Evolutionary conservation across 2,329 filamentous ascomycete species (phyloP).

Genomic region (Coniochaeta sp.): DNA sequence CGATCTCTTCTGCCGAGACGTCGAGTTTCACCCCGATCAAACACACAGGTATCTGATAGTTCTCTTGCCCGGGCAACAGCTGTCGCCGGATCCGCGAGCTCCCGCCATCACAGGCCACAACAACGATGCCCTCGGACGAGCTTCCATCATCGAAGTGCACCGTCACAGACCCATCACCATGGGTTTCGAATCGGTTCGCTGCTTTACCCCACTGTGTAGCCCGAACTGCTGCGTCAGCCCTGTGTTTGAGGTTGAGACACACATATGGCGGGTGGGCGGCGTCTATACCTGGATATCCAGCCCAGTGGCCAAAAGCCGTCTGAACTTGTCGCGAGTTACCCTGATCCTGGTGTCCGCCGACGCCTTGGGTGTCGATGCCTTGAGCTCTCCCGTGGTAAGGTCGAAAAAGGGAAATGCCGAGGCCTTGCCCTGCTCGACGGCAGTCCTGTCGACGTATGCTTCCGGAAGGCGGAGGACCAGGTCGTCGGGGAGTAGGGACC

Average conservation of each 20-base stretch:
- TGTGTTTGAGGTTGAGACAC: neutral
- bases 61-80: conserved; percentile 26
- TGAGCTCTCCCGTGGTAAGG: conserved; percentile 38
- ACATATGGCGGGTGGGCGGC: neutral
- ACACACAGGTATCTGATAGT: conserved; percentile 36
- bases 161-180: conserved; percentile 23
- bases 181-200: conserved; percentile 22
- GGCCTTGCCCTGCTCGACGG: conserved; percentile 36
- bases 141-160: conserved; percentile 40
- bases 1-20: conserved; percentile 31
- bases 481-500: conserved; percentile 39
- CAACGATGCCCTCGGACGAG: conserved; percentile 29
- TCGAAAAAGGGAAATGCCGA: conserved; percentile 50
- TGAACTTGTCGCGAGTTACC: conserved; percentile 37
- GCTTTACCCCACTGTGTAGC: conserved; percentile 30
- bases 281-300: conserved; percentile 39
- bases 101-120: conserved; percentile 45
- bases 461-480: conserved; percentile 37
- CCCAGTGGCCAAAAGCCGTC: conserved; percentile 34
- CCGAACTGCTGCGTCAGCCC: neutral
- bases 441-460: conserved; percentile 44
- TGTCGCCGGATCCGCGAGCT: conserved; percentile 32
- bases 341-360: conserved; percentile 37
- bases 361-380: conserved; percentile 31
- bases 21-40: conserved; percentile 38